phyloP scores from a whole-genome alignment of 768 basidiomycete species.

The Cubamyces lactineus region DNA sequence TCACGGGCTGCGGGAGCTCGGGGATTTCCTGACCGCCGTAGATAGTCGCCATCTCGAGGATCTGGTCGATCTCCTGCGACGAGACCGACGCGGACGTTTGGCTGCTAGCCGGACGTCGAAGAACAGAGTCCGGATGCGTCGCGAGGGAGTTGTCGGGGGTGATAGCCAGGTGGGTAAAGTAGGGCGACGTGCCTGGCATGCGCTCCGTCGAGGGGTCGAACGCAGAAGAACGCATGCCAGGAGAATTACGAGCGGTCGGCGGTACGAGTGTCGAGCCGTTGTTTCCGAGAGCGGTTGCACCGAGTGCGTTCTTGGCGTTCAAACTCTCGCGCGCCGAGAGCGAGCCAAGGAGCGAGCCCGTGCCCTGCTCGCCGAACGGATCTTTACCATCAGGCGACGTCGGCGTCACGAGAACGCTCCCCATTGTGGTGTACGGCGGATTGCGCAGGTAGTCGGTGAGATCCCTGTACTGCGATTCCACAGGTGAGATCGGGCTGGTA shows the following conservation, averaged over 20 bases:
- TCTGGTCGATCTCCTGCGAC: slow-evolving; percentile 50
- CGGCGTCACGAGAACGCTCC: slow-evolving; percentile 18
- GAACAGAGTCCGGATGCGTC: background rate
- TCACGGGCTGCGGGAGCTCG: slow-evolving; percentile 15
- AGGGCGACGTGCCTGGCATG: slow-evolving; percentile 18
- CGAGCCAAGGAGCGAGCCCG: slow-evolving; percentile 16
- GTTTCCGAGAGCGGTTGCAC: slow-evolving; percentile 18
- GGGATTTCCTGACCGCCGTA: slow-evolving; percentile 29
- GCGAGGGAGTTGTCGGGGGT: slow-evolving; percentile 23
- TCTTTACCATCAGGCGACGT: slow-evolving; percentile 18
- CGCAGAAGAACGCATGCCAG: slow-evolving; percentile 12
- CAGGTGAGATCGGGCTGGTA: slow-evolving; percentile 15
- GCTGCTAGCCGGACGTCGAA: background rate
- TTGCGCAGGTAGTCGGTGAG: slow-evolving; percentile 16
- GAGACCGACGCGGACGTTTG: slow-evolving; percentile 12
- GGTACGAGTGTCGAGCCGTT: slow-evolving; percentile 4
- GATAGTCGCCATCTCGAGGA: slow-evolving; percentile 55
- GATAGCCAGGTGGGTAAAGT: slow-evolving; percentile 16
- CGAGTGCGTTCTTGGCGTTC: background rate
- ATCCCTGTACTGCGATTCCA: slow-evolving; percentile 2
- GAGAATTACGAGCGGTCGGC: background rate
- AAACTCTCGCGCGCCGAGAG: slow-evolving; percentile 23
- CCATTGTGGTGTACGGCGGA: slow-evolving; percentile 23
- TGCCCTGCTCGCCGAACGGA: slow-evolving; percentile 17
- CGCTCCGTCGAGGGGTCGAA: slow-evolving; percentile 6